Percentiles rank a stretch among this genome's conserved stretches.
These are phyloP conservation scores for Quercus tomentella DNA, from an alignment of 331 rosid species.

Conservation along the genomic window DNA sequence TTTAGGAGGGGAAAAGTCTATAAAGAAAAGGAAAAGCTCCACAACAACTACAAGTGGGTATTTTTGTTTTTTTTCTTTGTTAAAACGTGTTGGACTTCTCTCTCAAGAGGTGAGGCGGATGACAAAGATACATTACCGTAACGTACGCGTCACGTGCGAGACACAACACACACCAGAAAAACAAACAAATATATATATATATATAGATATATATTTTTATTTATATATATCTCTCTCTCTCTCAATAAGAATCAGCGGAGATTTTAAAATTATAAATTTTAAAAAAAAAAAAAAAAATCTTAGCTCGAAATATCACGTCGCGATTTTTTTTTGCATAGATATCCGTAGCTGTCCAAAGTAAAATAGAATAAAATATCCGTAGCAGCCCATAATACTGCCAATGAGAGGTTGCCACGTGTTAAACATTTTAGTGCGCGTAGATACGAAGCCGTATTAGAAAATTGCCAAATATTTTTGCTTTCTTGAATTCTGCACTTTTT, in stretches of 20 bases:
- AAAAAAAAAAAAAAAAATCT: background rate
- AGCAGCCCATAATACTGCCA: background rate
- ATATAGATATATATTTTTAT: no score
- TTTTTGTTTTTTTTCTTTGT: no score
- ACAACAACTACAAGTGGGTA: no score
- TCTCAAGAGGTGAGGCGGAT: background rate
- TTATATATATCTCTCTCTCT: no score
- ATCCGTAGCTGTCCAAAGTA: background rate
- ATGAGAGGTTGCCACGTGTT: background rate
- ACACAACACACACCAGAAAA: background rate
- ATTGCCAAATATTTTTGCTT: background rate
- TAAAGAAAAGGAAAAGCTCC: background rate
- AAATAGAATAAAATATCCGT: background rate
- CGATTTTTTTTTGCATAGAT: background rate
- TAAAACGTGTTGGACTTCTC: no score
- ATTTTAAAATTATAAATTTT: background rate
- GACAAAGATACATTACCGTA: background rate
- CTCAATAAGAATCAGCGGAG: background rate
- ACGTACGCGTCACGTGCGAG: background rate
- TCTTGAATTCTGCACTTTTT: conserved; percentile 19
- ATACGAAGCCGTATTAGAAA: background rate
- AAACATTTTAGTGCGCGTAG: background rate
- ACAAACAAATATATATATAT: background rate
- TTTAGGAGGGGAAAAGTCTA: background rate
- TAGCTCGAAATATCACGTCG: background rate